Percentiles rank a stretch among this genome's conserved stretches.
Evolutionary conservation across 164 flowering plant species (phyloP).

Genomic region (Pachysandra terminalis): DNA sequence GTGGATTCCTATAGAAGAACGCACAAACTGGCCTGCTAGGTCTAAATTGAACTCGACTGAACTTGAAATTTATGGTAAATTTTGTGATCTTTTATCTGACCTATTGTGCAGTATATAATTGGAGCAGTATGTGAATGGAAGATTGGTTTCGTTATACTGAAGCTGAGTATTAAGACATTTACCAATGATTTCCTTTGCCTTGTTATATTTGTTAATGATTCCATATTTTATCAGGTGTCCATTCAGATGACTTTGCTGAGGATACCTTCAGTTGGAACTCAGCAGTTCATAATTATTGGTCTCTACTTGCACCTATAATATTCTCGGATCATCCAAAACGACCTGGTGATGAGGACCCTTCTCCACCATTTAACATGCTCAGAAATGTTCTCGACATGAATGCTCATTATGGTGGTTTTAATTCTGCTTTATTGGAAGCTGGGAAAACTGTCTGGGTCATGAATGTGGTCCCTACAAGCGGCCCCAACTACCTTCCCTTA

Average conservation of each 20-base stretch:
- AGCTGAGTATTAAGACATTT: background rate
- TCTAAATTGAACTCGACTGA: constrained; percentile 55
- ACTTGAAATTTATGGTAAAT: constrained; percentile 64
- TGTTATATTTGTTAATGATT: background rate
- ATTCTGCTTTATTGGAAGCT: constrained; percentile 74
- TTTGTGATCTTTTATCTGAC: background rate
- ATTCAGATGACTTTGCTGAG: constrained; percentile 63
- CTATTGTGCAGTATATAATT: background rate
- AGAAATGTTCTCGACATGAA: constrained; percentile 98
- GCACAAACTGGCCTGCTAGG: constrained; percentile 81
- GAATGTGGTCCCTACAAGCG: constrained; percentile 89
- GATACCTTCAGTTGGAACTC: constrained; percentile 57
- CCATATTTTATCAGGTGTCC: constrained; percentile 46
- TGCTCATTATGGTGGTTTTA: constrained; percentile 89
- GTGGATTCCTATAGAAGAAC: constrained; percentile 80
- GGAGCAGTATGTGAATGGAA: background rate
- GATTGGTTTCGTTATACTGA: background rate
- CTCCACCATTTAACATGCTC: constrained; percentile 95
- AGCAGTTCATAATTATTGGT: constrained; percentile 78
- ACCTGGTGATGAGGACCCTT: constrained; percentile 99
- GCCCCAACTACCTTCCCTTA: constrained; percentile 73
- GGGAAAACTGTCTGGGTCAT: constrained; percentile 93
- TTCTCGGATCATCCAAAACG: constrained; percentile 99
- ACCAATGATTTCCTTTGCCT: background rate
- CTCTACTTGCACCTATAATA: constrained; percentile 87